Conservation (phyloP, 2,329 filamentous ascomycete genomes). For the Diatrype stigma region DNA sequence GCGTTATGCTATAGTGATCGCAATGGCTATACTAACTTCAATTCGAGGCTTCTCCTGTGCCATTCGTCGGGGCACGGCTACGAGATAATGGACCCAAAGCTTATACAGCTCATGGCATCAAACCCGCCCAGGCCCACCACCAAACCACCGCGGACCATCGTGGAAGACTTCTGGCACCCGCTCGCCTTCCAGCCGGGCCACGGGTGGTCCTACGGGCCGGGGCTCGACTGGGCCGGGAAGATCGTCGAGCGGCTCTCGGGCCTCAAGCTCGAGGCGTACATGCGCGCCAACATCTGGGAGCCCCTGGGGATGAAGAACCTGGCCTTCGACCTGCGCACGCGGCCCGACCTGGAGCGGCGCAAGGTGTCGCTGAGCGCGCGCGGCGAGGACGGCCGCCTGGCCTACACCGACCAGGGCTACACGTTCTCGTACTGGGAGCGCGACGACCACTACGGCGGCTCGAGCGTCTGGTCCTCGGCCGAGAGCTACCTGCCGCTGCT, state of each 20-base stretch:
- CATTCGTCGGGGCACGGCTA: conserved; percentile 5
- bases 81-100: conserved; percentile 1
- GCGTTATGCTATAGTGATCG: too few relatives aligned
- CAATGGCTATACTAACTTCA: not conserved
- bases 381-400: conserved; percentile 4
- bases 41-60: conserved; percentile 6
- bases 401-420: conserved; percentile 3
- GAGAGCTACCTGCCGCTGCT: conserved; percentile 8
- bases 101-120: conserved; percentile 3
- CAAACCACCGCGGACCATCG: conserved; percentile 27
- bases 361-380: conserved; percentile 6
- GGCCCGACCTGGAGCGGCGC: conserved; percentile 5
- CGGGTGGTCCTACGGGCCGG: conserved; percentile 46
- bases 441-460: conserved; percentile 8
- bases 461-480: conserved; percentile 3
- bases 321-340: conserved; percentile 5
- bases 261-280: conserved; percentile 36
- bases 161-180: conserved; percentile 38
- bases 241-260: conserved; percentile 46
- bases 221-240: conserved; percentile 50
- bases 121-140: conserved; percentile 3
- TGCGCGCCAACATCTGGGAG: conserved; percentile 39
- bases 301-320: conserved; percentile 36
- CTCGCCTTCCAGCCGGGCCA: conserved; percentile 48
- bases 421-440: not conserved